A percentile compares a stretch with the other conserved stretches of the same genome.
Conservation (phyloP, 768 basidiomycete species). For the Termitomyces sp. region DNA sequence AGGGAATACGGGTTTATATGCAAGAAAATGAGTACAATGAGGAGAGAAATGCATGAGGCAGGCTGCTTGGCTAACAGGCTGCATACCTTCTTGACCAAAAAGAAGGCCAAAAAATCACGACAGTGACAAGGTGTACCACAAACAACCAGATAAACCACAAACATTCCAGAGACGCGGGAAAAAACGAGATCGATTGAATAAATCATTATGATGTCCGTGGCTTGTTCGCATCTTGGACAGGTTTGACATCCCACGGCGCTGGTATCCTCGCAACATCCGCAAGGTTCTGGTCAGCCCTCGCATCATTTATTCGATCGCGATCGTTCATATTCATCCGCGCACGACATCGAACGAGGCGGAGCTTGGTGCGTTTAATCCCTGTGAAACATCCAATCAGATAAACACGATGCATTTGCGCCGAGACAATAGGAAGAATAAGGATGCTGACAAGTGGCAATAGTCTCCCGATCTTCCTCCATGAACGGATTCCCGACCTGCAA, state of each 20-base stretch:
- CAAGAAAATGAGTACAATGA: background rate
- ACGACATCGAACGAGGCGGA: slow-evolving; percentile 73
- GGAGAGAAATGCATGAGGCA: background rate
- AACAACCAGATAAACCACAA: background rate
- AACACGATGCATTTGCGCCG: background rate
- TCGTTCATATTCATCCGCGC: slow-evolving; percentile 75
- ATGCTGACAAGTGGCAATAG: slow-evolving; percentile 69
- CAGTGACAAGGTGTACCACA: too few species aligned
- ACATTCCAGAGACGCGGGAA: background rate
- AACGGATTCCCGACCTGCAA: slow-evolving; percentile 78
- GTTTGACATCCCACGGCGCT: slow-evolving; percentile 64
- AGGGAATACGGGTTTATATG: background rate
- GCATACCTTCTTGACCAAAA: background rate
- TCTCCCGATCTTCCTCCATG: slow-evolving; percentile 76
- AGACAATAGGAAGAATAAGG: background rate
- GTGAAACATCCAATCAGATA: background rate
- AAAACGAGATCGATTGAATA: background rate
- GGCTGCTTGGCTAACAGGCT: background rate
- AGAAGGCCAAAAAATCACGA: background rate
- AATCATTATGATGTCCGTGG: slow-evolving; percentile 8
- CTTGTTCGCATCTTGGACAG: slow-evolving; percentile 15
- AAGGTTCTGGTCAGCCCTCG: slow-evolving; percentile 73
- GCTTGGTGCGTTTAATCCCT: slow-evolving; percentile 86
- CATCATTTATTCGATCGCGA: slow-evolving; percentile 67
- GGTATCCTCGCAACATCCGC: slow-evolving; percentile 67